phyloP scores from a whole-genome alignment of 371 early-diverging fungal species.

The Lichtheimia ramosa region DNA sequence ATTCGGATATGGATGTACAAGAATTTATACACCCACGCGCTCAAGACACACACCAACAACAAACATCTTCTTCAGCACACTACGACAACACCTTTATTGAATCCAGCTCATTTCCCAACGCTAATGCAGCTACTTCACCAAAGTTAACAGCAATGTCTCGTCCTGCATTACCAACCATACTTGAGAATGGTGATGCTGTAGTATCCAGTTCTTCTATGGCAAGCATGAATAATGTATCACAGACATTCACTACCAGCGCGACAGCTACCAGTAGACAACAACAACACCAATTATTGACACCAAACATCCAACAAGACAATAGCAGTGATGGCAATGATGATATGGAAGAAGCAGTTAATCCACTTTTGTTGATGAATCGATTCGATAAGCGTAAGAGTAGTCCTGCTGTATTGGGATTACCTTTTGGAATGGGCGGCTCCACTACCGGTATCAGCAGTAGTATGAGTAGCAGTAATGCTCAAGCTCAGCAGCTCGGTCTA shows the following conservation, averaged over 20 bases:
- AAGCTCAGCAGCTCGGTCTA: slow-evolving; percentile 34
- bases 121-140: background rate
- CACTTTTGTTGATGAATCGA: slow-evolving; percentile 12
- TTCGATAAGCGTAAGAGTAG: slow-evolving; percentile 52
- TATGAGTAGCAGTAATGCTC: slow-evolving; percentile 13
- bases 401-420: slow-evolving; percentile 46
- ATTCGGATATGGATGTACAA: background rate
- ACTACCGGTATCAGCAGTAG: too few species aligned
- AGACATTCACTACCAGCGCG: background rate
- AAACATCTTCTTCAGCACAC: background rate
- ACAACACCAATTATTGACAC: background rate
- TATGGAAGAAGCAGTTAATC: slow-evolving; percentile 3
- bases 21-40: background rate
- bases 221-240: background rate
- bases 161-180: background rate
- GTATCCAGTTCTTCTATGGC: background rate
- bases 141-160: background rate
- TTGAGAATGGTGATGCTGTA: background rate
- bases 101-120: background rate
- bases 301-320: background rate
- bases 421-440: slow-evolving; percentile 19
- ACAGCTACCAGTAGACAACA: background rate
- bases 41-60: background rate
- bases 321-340: too few species aligned
- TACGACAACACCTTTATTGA: background rate